These are phyloP conservation scores for Myxozyma sirexii DNA, from an alignment of 805 yeast genomes.

Conservation along the genomic window DNA sequence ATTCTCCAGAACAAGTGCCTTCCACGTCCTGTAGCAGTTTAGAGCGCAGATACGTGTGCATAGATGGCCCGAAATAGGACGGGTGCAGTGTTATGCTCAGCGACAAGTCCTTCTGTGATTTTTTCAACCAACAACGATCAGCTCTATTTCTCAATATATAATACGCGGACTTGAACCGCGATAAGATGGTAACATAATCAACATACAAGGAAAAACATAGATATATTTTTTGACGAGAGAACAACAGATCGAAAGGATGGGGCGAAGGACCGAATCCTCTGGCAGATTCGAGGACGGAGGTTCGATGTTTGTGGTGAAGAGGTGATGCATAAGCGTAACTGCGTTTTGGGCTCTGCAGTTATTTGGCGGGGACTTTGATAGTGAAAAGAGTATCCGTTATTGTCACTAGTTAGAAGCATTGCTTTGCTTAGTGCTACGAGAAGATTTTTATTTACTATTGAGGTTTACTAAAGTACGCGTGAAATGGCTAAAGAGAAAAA, in stretches of 20 bases:
- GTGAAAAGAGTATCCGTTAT: no score
- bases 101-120: conserved; percentile 74
- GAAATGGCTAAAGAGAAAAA: no score
- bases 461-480: no score
- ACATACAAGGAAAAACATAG: conserved; percentile 30
- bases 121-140: not conserved
- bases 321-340: not conserved
- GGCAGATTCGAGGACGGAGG: not conserved
- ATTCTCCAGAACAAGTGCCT: conserved; percentile 98
- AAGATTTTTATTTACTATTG: no score
- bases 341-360: not conserved
- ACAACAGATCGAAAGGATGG: not conserved
- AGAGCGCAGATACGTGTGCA: conserved; percentile 89
- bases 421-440: no score
- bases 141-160: not conserved
- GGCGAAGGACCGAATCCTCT: not conserved
- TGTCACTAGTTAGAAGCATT: no score
- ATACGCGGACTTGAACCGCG: not conserved
- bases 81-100: conserved; percentile 93
- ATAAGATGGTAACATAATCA: not conserved
- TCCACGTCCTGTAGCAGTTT: conserved; percentile 93
- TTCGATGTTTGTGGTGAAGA: not conserved
- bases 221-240: not conserved
- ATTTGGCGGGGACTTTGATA: no score
- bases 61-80: conserved; percentile 95